Percentiles rank a stretch among this genome's conserved stretches.
Conservation (phyloP, 805 yeast species). For the Saccharomycopsis sp. region DNA sequence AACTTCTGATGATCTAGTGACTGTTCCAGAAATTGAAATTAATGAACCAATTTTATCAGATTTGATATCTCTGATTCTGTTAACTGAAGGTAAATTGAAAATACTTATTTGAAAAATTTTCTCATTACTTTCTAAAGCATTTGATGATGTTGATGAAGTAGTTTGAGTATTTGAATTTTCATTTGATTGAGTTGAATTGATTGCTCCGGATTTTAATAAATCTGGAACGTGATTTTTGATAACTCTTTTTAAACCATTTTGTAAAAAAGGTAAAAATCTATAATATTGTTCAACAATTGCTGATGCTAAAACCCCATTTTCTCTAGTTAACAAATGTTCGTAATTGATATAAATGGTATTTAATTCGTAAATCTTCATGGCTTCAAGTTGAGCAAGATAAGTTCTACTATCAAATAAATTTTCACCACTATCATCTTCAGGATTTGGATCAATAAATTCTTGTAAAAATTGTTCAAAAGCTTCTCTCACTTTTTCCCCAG, state of each 20-base stretch:
- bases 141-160: conserved; percentile 31
- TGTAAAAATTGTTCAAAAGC: conserved; percentile 79
- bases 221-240: conserved; percentile 69
- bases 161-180: conserved; percentile 13
- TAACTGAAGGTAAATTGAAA: conserved; percentile 70
- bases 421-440: conserved; percentile 23
- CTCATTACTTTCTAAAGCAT: conserved; percentile 44
- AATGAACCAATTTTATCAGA: conserved; percentile 83
- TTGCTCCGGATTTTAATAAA: conserved; percentile 39
- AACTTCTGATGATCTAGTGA: conserved; percentile 91
- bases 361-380: conserved; percentile 67
- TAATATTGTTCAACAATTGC: conserved; percentile 90
- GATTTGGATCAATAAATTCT: conserved; percentile 31
- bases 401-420: conserved; percentile 41
- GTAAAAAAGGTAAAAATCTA: conserved; percentile 79
- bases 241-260: conserved; percentile 61
- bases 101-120: conserved; percentile 84
- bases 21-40: conserved; percentile 84
- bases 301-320: conserved; percentile 78
- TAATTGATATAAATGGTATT: conserved; percentile 80
- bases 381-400: conserved; percentile 70
- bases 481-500: conserved; percentile 90
- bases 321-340: conserved; percentile 61
- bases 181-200: conserved; percentile 17
- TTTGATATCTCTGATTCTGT: conserved; percentile 81